Percentiles rank a stretch among this genome's conserved stretches.
These are phyloP conservation scores for Yueomyces sinensis DNA, from an alignment of 805 yeast species.

Conservation along the genomic window DNA sequence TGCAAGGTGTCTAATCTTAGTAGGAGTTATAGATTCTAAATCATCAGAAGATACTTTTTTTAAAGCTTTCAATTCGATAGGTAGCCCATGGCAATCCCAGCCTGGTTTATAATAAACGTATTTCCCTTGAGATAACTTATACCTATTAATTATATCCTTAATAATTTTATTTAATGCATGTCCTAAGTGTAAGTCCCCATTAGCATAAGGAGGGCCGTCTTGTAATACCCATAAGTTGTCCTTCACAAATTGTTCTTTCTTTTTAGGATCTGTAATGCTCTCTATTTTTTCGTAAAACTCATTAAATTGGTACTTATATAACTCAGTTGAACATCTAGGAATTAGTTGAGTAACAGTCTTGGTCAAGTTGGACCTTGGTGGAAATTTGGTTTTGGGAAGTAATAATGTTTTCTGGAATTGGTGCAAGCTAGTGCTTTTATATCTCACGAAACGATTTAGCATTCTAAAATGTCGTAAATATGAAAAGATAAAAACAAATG, in stretches of 20 bases:
- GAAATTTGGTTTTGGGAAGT: slow-evolving; percentile 59
- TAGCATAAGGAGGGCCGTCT: slow-evolving; percentile 99
- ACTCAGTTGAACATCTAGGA: slow-evolving; percentile 39
- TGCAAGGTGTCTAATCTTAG: slow-evolving; percentile 56
- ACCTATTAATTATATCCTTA: slow-evolving; percentile 76
- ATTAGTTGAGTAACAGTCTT: slow-evolving; percentile 31
- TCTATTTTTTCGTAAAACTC: slow-evolving; percentile 8
- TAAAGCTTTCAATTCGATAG: slow-evolving; percentile 83
- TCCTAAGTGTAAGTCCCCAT: slow-evolving; percentile 84
- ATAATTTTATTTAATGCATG: slow-evolving; percentile 84
- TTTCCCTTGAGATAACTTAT: slow-evolving; percentile 47
- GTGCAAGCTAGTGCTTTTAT: slow-evolving; percentile 12
- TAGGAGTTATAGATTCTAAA: slow-evolving; percentile 23
- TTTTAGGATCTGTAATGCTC: slow-evolving; percentile 9
- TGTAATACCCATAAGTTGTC: slow-evolving; percentile 53
- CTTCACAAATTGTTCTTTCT: slow-evolving; percentile 11
- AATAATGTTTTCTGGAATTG: slow-evolving; percentile 38
- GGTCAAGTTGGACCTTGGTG: slow-evolving; percentile 41
- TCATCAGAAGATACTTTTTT: slow-evolving; percentile 28
- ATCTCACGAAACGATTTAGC: not conserved
- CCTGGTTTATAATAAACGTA: slow-evolving; percentile 74
- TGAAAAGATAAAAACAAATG: too few species aligned
- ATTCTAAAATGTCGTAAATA: too few species aligned
- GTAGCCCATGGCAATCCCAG: slow-evolving; percentile 98
- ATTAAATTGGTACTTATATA: slow-evolving; percentile 52